Conservation (phyloP, 2,329 filamentous ascomycete species). For the Botrytis fabae region DNA sequence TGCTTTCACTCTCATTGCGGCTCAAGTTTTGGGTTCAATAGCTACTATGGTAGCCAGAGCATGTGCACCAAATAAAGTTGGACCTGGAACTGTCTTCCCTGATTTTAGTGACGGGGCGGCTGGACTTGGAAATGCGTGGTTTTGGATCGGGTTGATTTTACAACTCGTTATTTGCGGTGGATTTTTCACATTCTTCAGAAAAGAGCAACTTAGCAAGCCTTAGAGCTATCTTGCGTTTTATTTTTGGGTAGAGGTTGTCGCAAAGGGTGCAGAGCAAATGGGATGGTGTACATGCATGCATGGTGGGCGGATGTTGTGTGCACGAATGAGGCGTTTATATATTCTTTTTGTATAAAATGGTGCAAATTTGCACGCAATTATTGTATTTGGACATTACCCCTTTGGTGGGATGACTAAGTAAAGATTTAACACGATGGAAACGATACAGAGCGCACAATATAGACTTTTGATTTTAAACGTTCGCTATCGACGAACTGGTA, state of each 20-base stretch:
- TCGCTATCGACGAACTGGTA: slow-evolving; percentile 1
- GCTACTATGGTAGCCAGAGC: slow-evolving; percentile 63
- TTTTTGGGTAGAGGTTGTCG: slow-evolving; percentile 2
- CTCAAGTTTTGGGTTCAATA: slow-evolving; percentile 61
- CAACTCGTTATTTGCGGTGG: slow-evolving; percentile 60
- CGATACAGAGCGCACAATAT: slow-evolving; percentile 15
- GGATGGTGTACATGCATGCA: slow-evolving; percentile 16
- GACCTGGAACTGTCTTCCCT: slow-evolving; percentile 62
- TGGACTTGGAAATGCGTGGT: slow-evolving; percentile 20
- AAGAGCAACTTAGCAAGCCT: slow-evolving; percentile 59
- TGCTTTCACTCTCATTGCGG: slow-evolving; percentile 58
- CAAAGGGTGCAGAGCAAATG: neutral
- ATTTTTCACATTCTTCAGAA: slow-evolving; percentile 57
- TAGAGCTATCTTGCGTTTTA: slow-evolving; percentile 29
- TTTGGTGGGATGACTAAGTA: slow-evolving; percentile 9
- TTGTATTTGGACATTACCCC: slow-evolving; percentile 20
- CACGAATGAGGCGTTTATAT: slow-evolving; percentile 13
- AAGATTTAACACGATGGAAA: slow-evolving; percentile 17
- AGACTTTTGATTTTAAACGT: slow-evolving; percentile 17
- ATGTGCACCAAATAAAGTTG: slow-evolving; percentile 59
- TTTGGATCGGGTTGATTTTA: slow-evolving; percentile 54
- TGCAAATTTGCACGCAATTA: slow-evolving; percentile 12
- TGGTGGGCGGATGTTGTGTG: slow-evolving; percentile 9
- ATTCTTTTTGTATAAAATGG: slow-evolving; percentile 20
- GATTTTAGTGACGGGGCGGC: slow-evolving; percentile 35